These are phyloP conservation scores for Fusarium humuli DNA, from an alignment of 2,329 filamentous ascomycete species.

Conservation along the genomic window DNA sequence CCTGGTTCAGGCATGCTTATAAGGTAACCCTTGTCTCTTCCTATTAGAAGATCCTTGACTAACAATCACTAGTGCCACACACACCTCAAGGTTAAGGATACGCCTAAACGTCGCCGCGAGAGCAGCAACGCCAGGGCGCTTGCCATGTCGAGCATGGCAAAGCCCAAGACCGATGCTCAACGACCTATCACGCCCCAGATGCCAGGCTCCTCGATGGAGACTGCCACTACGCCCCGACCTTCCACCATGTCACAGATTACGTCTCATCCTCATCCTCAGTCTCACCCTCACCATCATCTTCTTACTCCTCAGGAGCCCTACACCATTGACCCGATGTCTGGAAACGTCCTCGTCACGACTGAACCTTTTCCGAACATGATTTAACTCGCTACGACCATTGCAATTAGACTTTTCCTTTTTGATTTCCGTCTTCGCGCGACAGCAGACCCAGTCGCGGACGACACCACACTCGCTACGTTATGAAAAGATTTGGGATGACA, in stretches of 20 bases:
- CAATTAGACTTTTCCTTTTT: constrained; percentile 36
- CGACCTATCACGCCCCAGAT: constrained; percentile 50
- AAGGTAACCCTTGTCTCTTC: constrained; percentile 68
- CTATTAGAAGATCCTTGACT: constrained; percentile 11
- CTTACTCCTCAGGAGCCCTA: constrained; percentile 35
- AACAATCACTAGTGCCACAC: constrained; percentile 70
- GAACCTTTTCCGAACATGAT: constrained; percentile 48
- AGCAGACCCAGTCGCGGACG: constrained; percentile 41
- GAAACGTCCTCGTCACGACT: constrained; percentile 41
- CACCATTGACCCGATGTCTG: constrained; percentile 41
- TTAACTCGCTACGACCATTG: constrained; percentile 39
- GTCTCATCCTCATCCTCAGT: constrained; percentile 43
- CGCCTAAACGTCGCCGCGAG: constrained; percentile 74
- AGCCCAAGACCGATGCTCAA: constrained; percentile 60
- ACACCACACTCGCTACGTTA: constrained; percentile 46
- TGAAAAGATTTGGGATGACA: constrained; percentile 43
- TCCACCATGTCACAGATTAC: constrained; percentile 45
- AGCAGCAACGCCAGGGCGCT: constrained; percentile 63
- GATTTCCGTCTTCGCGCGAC: constrained; percentile 40
- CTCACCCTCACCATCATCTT: constrained; percentile 44
- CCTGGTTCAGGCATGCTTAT: constrained; percentile 90
- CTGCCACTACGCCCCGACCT: constrained; percentile 45
- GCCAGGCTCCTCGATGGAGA: constrained; percentile 37
- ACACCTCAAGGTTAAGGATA: constrained; percentile 77
- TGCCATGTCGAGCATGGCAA: constrained; percentile 58